Percentiles rank a stretch among this genome's conserved stretches.
These are phyloP conservation scores for Incumbomyces delicatus DNA, from an alignment of 2,329 filamentous ascomycete genomes.

Conservation along the genomic window DNA sequence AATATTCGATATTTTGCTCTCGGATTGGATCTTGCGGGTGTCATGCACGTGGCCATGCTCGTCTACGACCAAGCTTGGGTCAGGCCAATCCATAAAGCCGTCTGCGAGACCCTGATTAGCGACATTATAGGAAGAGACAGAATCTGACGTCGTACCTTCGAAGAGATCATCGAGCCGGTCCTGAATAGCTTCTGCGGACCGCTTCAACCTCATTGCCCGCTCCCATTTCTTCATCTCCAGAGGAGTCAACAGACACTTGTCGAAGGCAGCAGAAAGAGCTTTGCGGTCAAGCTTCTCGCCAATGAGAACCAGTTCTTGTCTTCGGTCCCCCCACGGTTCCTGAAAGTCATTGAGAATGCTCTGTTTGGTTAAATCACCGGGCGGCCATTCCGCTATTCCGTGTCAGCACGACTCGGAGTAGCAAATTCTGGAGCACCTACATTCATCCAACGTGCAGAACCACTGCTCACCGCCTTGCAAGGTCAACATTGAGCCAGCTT, in stretches of 20 bases:
- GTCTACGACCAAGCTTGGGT: constrained; percentile 1
- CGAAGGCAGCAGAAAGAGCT: constrained; percentile 44
- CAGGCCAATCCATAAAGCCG: constrained; percentile 48
- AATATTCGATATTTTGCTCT: too few relatives aligned
- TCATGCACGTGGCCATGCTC: not conserved
- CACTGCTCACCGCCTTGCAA: constrained; percentile 36
- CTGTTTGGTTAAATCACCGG: constrained; percentile 37
- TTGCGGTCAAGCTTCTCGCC: constrained; percentile 52
- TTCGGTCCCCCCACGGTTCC: constrained; percentile 54
- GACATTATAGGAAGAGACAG: not conserved
- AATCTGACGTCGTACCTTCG: constrained; percentile 27
- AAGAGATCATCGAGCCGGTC: constrained; percentile 43
- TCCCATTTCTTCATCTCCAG: constrained; percentile 49
- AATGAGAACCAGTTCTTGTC: constrained; percentile 66
- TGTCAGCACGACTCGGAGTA: not conserved
- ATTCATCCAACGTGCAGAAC: constrained; percentile 33
- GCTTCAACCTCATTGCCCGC: constrained; percentile 39
- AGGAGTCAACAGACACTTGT: constrained; percentile 54
- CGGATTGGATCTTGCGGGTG: not conserved
- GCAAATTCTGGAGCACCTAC: constrained; percentile 3
- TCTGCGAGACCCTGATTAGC: constrained; percentile 26
- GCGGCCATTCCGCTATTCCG: constrained; percentile 41
- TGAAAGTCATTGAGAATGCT: constrained; percentile 43
- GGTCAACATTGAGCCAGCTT: constrained; percentile 37
- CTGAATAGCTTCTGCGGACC: constrained; percentile 32